These are phyloP conservation scores for Verticillium klebahnii DNA, from an alignment of 2,329 filamentous ascomycete genomes.

Conservation along the genomic window DNA sequence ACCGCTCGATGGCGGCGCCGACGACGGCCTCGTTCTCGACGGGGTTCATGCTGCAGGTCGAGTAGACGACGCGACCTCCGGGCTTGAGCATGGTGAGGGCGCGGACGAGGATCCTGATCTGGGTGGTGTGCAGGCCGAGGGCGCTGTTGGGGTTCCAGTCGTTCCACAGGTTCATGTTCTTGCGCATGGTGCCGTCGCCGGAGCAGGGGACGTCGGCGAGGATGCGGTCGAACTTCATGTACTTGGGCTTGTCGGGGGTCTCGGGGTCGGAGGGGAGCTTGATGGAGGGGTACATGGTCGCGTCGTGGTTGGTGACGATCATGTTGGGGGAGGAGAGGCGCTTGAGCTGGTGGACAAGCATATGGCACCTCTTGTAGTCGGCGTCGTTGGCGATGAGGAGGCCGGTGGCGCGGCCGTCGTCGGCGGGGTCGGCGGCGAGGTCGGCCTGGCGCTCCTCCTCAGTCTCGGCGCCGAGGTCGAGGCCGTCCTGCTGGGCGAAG, in stretches of 20 bases:
- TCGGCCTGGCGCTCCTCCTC: constrained; percentile 44
- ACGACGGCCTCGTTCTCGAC: constrained; percentile 95
- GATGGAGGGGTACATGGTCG: constrained; percentile 90
- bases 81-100: constrained; percentile 95
- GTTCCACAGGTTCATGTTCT: constrained; percentile 92
- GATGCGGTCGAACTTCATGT: constrained; percentile 95
- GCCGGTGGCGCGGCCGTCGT: constrained; percentile 85
- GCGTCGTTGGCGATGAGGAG: constrained; percentile 92
- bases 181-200: constrained; percentile 87
- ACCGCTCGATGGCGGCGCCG: constrained; percentile 81
- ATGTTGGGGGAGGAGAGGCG: constrained; percentile 93
- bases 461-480: constrained; percentile 43
- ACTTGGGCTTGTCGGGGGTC: constrained; percentile 51
- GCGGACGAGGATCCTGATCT: constrained; percentile 84
- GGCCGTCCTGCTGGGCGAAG: constrained; percentile 57
- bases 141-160: constrained; percentile 89
- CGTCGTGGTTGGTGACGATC: constrained; percentile 96
- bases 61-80: constrained; percentile 92
- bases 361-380: constrained; percentile 94
- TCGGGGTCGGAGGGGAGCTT: constrained; percentile 62
- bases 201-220: constrained; percentile 96
- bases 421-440: constrained; percentile 56
- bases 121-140: constrained; percentile 80
- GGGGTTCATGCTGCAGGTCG: constrained; percentile 98
- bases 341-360: constrained; percentile 97